Evolutionary conservation across 768 basidiomycete genomes (phyloP).

Genomic region (Kwoniella sp.): DNA sequence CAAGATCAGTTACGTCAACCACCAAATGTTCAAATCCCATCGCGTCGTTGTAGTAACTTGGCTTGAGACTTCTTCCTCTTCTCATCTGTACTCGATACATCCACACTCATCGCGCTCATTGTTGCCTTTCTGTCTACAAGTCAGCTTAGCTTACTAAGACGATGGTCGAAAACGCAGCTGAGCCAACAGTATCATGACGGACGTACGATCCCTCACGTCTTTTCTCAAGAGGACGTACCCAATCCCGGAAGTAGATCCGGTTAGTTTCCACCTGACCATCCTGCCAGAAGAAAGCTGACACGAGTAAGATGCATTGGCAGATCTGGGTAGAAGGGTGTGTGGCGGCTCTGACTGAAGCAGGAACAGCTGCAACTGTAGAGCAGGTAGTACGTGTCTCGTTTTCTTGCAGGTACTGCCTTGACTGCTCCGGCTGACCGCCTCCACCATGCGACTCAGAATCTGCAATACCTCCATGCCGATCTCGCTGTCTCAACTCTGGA

Average conservation of each 20-base stretch:
- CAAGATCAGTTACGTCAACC: conserved; percentile 17
- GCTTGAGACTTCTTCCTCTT: too few relatives aligned
- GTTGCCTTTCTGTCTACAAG: conserved; percentile 5
- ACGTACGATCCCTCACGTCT: conserved; percentile 18
- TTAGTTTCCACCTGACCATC: conserved; percentile 17
- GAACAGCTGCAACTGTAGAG: conserved; percentile 18
- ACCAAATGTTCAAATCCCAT: background rate
- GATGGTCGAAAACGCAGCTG: too few relatives aligned
- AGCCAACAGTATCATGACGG: conserved; percentile 29
- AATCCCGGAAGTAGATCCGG: conserved; percentile 34
- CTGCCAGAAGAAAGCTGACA: conserved; percentile 5
- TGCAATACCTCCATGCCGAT: conserved; percentile 48
- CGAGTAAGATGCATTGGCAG: conserved; percentile 13
- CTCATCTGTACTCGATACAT: too few relatives aligned
- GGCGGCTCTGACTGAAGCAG: conserved; percentile 25
- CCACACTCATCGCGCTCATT: too few relatives aligned
- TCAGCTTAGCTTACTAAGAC: too few relatives aligned
- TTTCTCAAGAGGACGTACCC: conserved; percentile 32
- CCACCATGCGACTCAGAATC: conserved; percentile 19
- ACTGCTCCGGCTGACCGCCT: background rate
- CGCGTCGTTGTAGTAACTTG: background rate
- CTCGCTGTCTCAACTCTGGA: conserved; percentile 45
- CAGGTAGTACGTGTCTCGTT: conserved; percentile 33
- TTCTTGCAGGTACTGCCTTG: too few relatives aligned
- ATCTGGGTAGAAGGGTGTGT: conserved; percentile 36